phyloP scores from a whole-genome alignment of 495 filamentous ascomycete genomes.

The Neurospora discreta region DNA sequence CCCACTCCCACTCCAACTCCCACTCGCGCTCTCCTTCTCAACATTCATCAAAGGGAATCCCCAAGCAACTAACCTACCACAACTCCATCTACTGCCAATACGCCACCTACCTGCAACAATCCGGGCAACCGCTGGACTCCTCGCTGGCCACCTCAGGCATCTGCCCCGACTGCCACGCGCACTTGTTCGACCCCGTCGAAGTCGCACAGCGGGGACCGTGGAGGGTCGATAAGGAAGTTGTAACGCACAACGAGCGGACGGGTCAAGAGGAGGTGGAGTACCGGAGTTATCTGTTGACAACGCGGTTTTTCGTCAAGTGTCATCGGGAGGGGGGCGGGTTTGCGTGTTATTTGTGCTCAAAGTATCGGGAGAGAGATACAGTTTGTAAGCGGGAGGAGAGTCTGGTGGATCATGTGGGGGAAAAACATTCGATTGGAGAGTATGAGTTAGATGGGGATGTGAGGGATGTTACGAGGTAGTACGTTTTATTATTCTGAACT shows the following conservation, averaged over 20 bases:
- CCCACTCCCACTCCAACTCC: neutral
- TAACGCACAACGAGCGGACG: neutral
- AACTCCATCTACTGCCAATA: conserved; percentile 21
- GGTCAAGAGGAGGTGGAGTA: conserved; percentile 10
- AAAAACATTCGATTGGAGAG: conserved; percentile 18
- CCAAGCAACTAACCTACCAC: neutral
- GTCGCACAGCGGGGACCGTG: conserved; percentile 6
- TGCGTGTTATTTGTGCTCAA: conserved; percentile 20
- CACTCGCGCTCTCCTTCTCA: neutral
- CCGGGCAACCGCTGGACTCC: neutral
- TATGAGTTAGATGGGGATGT: conserved; percentile 21
- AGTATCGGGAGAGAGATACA: conserved; percentile 18
- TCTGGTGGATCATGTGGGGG: conserved; percentile 20
- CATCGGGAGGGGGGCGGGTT: conserved; percentile 21
- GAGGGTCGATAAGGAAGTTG: conserved; percentile 21
- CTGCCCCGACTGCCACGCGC: conserved; percentile 14
- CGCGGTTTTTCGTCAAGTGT: conserved; percentile 25
- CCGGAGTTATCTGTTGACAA: conserved; percentile 17
- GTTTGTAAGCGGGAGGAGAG: conserved; percentile 15
- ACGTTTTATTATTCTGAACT: neutral
- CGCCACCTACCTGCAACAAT: conserved; percentile 16
- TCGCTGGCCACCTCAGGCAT: neutral
- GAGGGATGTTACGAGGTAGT: conserved; percentile 7
- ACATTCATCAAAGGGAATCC: neutral
- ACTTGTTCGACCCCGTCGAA: neutral